Evolutionary conservation across 805 yeast genomes (phyloP), one percentile per base, ranked within the genome.

Genomic region (Candida manassasensis): DNA sequence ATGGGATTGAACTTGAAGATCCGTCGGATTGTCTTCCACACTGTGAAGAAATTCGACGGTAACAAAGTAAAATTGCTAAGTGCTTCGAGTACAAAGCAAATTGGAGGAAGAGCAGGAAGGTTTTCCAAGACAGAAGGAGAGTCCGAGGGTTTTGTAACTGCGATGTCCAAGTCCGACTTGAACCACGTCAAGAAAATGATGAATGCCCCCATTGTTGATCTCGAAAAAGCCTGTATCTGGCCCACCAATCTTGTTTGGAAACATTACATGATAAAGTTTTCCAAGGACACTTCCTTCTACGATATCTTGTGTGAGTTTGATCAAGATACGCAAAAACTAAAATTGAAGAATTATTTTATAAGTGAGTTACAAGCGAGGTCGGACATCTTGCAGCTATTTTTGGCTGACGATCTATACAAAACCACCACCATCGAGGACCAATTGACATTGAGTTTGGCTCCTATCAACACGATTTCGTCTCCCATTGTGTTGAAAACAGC

Each of bases 81-180:
- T 0, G 59, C 72, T 3, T 82, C 96, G 0, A 79, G 80, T 37
- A 72, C 82, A 19, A 89, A 88, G 55, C 98, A 93, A 55, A 90
- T 93, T 41, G 97, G 93, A 3, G 98, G 98, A 1, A 69, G 98
- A 43, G 98, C 98, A 0, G 98, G 98, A 2, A 63, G 98, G 41
- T 93, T 64, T 48, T 73, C 50, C 31, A 47, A 43, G 13, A 51
- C 47, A 19, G 44, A 46, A 8, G 67, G 65, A 4, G 57, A 61
- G 33, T 60, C 53, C 61, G 69, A 61, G 35, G 73, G 73, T 2
- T 55, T 67, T 45, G 79, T 84, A 1, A 70, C 82, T 0, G 77
- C 88, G 0, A 61, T 78, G 38, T 55, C 59, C 12, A 34, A 47
- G 2, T 48, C 53, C 3, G 80, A 74, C 27, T 57, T 81, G 37